These are phyloP conservation scores for Syncephalis fuscata DNA, from an alignment of 371 early-diverging fungal species.

Conservation along the genomic window DNA sequence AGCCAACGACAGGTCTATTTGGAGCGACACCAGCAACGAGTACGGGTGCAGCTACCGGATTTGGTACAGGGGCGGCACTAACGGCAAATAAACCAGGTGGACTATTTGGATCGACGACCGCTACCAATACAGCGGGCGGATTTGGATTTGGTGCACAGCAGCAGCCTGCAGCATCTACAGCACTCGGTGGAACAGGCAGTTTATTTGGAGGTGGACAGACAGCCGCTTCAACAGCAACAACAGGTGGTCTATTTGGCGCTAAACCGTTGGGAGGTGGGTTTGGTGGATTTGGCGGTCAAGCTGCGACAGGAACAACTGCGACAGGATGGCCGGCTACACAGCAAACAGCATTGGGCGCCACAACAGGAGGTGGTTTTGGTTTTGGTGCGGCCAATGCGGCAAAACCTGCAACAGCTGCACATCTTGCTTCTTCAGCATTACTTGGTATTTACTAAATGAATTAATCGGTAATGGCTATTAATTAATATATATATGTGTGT, in stretches of 20 bases:
- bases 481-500: not conserved
- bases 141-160: not conserved
- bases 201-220: not conserved
- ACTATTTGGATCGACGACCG: not conserved
- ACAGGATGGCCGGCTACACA: not conserved
- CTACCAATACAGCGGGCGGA: not conserved
- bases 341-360: too few relatives aligned
- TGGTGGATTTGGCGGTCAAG: not conserved
- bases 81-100: not conserved
- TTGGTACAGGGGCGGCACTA: not conserved
- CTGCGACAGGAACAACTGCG: too few relatives aligned
- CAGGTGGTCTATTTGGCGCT: constrained; percentile 1
- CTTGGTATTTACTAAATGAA: not conserved
- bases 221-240: not conserved
- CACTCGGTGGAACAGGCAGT: not conserved
- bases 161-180: not conserved
- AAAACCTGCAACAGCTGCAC: not conserved
- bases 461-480: not conserved
- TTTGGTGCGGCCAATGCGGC: not conserved
- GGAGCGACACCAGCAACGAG: not conserved
- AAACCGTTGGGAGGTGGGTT: not conserved
- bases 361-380: not conserved
- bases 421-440: not conserved
- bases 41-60: not conserved
- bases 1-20: too few relatives aligned